Conservation (phyloP, 2,329 filamentous ascomycete genomes). For the Huntiella abstrusa region DNA sequence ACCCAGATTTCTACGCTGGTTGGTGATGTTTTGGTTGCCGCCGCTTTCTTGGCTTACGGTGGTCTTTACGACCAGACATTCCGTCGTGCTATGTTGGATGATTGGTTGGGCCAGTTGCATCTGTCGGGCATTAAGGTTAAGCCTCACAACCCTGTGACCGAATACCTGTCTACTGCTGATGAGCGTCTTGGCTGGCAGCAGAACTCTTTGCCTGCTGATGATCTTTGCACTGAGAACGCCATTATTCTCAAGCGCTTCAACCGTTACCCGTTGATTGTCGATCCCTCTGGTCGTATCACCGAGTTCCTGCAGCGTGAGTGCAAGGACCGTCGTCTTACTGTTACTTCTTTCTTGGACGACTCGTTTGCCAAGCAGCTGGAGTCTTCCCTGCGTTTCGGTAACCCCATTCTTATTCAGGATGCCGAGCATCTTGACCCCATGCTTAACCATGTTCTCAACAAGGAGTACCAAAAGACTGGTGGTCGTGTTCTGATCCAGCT, state of each 20-base stretch:
- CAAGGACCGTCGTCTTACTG: constrained; percentile 80
- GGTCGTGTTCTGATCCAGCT: constrained; percentile 96
- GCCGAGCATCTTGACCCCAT: constrained; percentile 94
- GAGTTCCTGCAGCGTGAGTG: constrained; percentile 92
- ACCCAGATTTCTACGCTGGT: constrained; percentile 94
- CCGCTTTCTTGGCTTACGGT: constrained; percentile 90
- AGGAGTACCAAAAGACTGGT: constrained; percentile 97
- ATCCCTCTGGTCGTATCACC: constrained; percentile 83
- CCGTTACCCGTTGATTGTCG: constrained; percentile 92
- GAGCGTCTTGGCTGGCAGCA: constrained; percentile 91
- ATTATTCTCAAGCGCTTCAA: constrained; percentile 97
- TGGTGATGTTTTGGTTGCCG: constrained; percentile 87
- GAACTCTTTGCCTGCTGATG: constrained; percentile 81
- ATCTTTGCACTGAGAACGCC: constrained; percentile 95
- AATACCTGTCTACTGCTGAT: constrained; percentile 91
- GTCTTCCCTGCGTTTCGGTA: constrained; percentile 90
- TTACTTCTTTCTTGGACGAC: constrained; percentile 95
- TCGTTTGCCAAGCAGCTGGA: constrained; percentile 97
- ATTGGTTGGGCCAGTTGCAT: constrained; percentile 86
- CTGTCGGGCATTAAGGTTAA: constrained; percentile 91
- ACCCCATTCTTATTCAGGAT: constrained; percentile 95
- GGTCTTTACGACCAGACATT: constrained; percentile 97
- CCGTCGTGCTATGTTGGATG: constrained; percentile 91
- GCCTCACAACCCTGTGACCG: constrained; percentile 79
- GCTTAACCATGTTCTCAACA: constrained; percentile 95